Conservation (phyloP, 2,329 filamentous ascomycete species). For the Cladosporium oxysporum region DNA sequence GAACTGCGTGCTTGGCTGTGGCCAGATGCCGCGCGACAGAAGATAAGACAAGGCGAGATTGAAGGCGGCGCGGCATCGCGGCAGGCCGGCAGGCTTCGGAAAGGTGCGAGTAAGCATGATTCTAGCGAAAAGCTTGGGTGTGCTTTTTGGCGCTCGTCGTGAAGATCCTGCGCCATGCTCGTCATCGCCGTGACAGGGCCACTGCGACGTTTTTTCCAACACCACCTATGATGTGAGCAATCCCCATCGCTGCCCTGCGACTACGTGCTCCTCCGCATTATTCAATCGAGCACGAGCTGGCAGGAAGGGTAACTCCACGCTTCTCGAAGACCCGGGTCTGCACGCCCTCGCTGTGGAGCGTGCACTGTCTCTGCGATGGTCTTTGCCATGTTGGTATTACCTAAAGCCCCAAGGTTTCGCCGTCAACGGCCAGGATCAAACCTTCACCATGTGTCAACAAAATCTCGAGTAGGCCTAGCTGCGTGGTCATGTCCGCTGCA, state of each 20-base stretch:
- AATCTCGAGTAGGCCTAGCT: constrained; percentile 15
- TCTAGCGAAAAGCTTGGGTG: constrained; percentile 14
- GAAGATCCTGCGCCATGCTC: constrained; percentile 17
- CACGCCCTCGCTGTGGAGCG: constrained; percentile 2
- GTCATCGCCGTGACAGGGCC: neutral
- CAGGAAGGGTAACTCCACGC: constrained; percentile 10
- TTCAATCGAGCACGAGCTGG: neutral
- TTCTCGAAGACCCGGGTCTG: constrained; percentile 7
- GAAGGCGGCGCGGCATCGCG: constrained; percentile 9
- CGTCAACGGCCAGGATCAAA: constrained; percentile 5
- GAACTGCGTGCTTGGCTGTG: constrained; percentile 6
- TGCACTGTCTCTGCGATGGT: constrained; percentile 15
- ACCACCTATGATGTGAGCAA: neutral
- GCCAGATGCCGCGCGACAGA: constrained; percentile 11
- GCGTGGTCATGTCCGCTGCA: constrained; percentile 9
- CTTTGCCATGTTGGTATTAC: constrained; percentile 13
- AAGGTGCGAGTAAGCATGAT: constrained; percentile 9
- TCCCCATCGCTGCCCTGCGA: neutral
- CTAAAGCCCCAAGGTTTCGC: constrained; percentile 18
- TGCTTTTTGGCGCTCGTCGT: constrained; percentile 3
- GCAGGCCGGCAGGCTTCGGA: constrained; percentile 5
- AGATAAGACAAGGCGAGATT: constrained; percentile 15
- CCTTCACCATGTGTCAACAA: constrained; percentile 18
- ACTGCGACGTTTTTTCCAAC: neutral
- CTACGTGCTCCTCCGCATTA: constrained; percentile 5